Percentiles rank a stretch among this genome's conserved stretches.
Evolutionary conservation across 345 rosid species (phyloP).

Genomic region (Eucalyptus camaldulensis): DNA sequence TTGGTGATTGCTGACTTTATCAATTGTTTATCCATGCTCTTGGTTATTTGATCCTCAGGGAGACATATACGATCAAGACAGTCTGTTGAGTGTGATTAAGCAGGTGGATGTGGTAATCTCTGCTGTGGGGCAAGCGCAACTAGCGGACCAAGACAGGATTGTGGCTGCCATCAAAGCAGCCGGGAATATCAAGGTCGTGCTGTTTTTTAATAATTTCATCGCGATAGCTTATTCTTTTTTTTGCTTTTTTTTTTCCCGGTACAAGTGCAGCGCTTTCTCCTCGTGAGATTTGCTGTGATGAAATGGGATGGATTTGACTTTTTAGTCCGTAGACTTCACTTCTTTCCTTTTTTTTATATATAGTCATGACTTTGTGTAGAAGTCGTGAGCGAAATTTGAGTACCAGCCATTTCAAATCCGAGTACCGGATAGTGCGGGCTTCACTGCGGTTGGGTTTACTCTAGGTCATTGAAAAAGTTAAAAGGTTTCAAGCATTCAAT

Average conservation of each 20-base stretch:
- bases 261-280: neutral
- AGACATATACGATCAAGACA: neutral
- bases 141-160: neutral
- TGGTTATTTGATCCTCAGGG: neutral
- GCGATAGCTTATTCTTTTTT: neutral
- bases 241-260: neutral
- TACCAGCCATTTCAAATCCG: neutral
- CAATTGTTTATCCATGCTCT: neutral
- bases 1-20: neutral
- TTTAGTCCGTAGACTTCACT: neutral
- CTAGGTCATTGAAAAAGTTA: neutral
- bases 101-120: neutral
- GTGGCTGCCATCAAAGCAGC: slow-evolving; percentile 1
- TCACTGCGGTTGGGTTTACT: neutral
- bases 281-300: neutral
- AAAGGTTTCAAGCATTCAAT: neutral
- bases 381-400: neutral
- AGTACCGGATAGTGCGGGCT: neutral
- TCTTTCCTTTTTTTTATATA: no score
- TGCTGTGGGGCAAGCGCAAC: neutral
- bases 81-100: neutral
- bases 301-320: neutral
- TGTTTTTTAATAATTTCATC: neutral
- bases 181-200: neutral
- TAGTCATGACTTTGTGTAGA: neutral